phyloP scores from a whole-genome alignment of 164 flowering plant species.

The Stephania yunnanensis region DNA sequence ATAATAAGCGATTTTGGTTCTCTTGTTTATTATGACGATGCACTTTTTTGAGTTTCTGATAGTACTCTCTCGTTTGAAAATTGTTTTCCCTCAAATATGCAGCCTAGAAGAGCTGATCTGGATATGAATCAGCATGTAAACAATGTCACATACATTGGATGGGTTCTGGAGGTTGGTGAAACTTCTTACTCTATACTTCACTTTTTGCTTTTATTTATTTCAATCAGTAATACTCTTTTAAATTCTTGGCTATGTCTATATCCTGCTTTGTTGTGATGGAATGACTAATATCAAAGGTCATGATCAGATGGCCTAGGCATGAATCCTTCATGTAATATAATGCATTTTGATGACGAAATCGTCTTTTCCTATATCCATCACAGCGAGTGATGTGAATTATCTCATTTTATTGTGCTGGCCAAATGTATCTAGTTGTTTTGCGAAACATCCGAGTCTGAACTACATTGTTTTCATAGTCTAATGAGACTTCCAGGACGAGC shows the following conservation, averaged over 20 bases:
- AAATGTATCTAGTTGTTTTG: neutral
- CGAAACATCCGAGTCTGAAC: neutral
- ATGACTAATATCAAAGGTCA: neutral
- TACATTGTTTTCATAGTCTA: neutral
- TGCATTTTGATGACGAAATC: neutral
- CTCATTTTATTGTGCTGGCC: neutral
- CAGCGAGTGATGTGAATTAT: neutral
- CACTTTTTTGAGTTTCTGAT: neutral
- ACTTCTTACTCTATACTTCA: neutral
- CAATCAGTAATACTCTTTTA: neutral
- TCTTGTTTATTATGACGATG: neutral
- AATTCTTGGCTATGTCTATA: neutral
- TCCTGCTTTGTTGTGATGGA: neutral
- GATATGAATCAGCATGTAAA: conserved; percentile 99
- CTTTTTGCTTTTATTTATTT: neutral
- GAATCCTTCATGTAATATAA: neutral
- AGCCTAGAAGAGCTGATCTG: conserved; percentile 95
- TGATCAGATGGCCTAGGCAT: neutral
- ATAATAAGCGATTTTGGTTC: neutral
- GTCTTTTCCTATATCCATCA: neutral
- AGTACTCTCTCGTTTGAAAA: neutral
- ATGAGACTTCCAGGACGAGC: neutral
- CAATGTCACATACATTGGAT: conserved; percentile 94
- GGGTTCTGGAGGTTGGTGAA: conserved; percentile 88
- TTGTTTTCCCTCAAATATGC: conserved; percentile 23